Evolutionary conservation across 805 yeast species (phyloP).

Genomic region (Myxozyma lipomycoides): DNA sequence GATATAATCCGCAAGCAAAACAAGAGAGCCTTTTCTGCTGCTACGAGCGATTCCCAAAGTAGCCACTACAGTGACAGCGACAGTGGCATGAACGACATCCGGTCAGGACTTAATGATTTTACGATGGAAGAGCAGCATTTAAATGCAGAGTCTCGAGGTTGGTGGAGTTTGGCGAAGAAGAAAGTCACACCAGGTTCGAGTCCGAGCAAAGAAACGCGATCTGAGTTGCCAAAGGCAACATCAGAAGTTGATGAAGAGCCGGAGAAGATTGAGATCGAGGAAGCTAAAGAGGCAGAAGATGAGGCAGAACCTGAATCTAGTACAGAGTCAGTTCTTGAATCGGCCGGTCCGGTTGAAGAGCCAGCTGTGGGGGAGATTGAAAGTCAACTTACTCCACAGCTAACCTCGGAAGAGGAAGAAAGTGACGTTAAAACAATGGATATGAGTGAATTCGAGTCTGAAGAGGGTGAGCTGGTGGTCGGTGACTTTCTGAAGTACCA

Average conservation of each 20-base stretch:
- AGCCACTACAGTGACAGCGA: slow-evolving; percentile 1
- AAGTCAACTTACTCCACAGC: slow-evolving; percentile 6
- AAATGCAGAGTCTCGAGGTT: slow-evolving; percentile 21
- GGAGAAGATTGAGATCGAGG: slow-evolving; percentile 10
- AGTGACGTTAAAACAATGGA: not conserved
- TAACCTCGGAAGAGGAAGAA: slow-evolving; percentile 24
- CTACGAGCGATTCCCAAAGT: slow-evolving; percentile 1
- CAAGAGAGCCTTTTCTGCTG: not conserved
- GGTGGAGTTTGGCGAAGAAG: slow-evolving; percentile 25
- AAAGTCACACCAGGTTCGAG: slow-evolving; percentile 10
- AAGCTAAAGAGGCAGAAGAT: not conserved
- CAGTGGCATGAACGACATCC: slow-evolving; percentile 13
- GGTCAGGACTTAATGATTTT: slow-evolving; percentile 13
- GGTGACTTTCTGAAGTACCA: slow-evolving; percentile 87
- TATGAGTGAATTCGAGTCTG: slow-evolving; percentile 7
- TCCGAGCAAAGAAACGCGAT: slow-evolving; percentile 6
- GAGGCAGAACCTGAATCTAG: slow-evolving; percentile 7
- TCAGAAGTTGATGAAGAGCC: slow-evolving; percentile 2
- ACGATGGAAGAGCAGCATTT: slow-evolving; percentile 12
- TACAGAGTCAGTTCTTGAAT: slow-evolving; percentile 2
- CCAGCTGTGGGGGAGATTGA: not conserved
- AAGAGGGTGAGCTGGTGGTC: slow-evolving; percentile 50
- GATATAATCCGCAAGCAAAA: slow-evolving; percentile 55
- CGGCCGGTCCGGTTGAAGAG: slow-evolving; percentile 2
- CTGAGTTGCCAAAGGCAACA: not conserved